Evolutionary conservation across 345 rosid species (phyloP).

Genomic region (Rhodamnia argentea): DNA sequence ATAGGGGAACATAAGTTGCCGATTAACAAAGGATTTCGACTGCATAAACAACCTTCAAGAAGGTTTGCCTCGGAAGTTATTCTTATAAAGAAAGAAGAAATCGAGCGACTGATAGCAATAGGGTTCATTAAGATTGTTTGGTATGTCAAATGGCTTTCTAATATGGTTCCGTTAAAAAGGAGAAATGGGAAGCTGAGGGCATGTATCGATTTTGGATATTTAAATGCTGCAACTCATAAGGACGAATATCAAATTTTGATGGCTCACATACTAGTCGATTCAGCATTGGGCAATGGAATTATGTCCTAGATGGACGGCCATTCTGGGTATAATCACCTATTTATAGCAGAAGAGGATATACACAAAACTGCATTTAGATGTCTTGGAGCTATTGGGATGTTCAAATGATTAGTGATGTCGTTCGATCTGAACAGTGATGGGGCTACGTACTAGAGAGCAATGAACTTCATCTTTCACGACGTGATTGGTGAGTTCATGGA

Average conservation of each 20-base stretch:
- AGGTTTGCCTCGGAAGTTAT: too few species aligned
- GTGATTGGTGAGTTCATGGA: neutral
- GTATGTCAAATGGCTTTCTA: neutral
- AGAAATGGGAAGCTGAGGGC: neutral
- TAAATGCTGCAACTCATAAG: neutral
- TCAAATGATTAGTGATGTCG: neutral
- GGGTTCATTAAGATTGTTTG: neutral
- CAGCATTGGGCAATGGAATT: neutral
- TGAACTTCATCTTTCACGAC: neutral
- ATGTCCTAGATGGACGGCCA: neutral
- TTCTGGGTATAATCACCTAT: neutral
- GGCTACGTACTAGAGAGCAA: neutral
- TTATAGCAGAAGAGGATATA: neutral
- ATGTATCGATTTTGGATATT: neutral
- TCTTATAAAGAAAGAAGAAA: neutral
- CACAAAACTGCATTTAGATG: neutral
- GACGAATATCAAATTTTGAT: neutral
- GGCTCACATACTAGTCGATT: neutral
- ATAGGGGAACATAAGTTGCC: too few species aligned
- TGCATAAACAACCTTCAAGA: too few species aligned
- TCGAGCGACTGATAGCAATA: neutral
- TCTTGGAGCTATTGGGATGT: neutral
- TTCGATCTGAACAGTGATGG: neutral
- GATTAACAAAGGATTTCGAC: too few species aligned
- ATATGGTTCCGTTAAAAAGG: neutral